Evolutionary conservation across 768 basidiomycete species (phyloP).

Genomic region (Serendipita vermifera): DNA sequence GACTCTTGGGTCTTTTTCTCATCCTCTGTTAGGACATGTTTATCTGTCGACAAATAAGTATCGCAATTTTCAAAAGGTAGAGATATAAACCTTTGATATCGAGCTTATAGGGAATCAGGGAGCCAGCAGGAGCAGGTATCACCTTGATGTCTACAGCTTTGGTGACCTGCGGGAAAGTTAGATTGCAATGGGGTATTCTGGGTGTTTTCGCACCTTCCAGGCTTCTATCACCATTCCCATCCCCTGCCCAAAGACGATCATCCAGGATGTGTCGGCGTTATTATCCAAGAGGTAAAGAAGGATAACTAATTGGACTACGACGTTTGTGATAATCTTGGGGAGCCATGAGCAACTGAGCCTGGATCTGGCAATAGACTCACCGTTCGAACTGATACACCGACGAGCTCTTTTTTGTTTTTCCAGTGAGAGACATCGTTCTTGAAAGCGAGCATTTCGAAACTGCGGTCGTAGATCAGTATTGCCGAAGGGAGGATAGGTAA

Average conservation of each 20-base stretch:
- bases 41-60: conserved; percentile 39
- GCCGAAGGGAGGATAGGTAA: neutral
- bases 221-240: conserved; percentile 76
- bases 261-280: conserved; percentile 91
- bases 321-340: conserved; percentile 70
- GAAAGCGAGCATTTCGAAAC: conserved; percentile 94
- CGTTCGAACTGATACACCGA: conserved; percentile 76
- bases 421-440: conserved; percentile 91
- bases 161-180: conserved; percentile 41
- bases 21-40: conserved; percentile 90
- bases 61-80: conserved; percentile 15
- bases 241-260: conserved; percentile 86
- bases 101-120: conserved; percentile 62
- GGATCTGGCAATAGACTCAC: conserved; percentile 29
- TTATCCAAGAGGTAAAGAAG: conserved; percentile 91
- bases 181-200: neutral
- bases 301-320: conserved; percentile 82
- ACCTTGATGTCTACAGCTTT: conserved; percentile 83
- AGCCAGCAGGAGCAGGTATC: conserved; percentile 45
- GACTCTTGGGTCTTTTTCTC: conserved; percentile 97
- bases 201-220: conserved; percentile 60
- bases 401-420: conserved; percentile 87
- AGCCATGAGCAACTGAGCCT: conserved; percentile 11
- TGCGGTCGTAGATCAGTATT: conserved; percentile 23
- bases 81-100: conserved; percentile 57